Percentiles rank a stretch among this genome's conserved stretches.
Conservation (phyloP, 805 yeast genomes). For the Cyberlindnera xishuangbannaensis region DNA sequence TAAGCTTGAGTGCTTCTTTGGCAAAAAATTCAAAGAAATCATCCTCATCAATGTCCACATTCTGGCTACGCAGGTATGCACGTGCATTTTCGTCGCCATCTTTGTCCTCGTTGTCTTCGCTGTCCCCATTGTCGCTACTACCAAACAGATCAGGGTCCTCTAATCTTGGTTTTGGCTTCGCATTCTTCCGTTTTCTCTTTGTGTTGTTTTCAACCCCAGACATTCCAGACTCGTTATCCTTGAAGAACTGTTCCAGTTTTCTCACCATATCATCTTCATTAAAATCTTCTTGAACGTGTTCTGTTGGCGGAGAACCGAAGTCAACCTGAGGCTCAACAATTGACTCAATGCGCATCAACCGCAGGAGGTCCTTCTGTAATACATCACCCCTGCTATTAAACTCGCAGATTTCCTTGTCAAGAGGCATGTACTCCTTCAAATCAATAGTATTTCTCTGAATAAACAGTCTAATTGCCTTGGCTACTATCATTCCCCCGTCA, state of each 20-base stretch:
- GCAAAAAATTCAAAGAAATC: slow-evolving; percentile 64
- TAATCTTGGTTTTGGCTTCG: not conserved
- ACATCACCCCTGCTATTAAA: slow-evolving; percentile 17
- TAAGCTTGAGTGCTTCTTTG: slow-evolving; percentile 45
- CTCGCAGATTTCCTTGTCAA: slow-evolving; percentile 12
- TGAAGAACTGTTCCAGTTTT: slow-evolving; percentile 23
- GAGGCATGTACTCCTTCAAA: slow-evolving; percentile 1
- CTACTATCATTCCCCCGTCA: not conserved
- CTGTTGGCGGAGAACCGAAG: slow-evolving; percentile 7
- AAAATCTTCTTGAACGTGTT: too few relatives aligned
- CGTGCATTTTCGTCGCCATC: slow-evolving; percentile 24
- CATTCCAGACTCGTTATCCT: slow-evolving; percentile 22
- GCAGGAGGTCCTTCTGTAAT: slow-evolving; percentile 27
- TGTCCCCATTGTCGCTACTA: slow-evolving; percentile 9
- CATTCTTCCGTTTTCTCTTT: too few relatives aligned
- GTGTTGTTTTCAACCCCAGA: slow-evolving; percentile 18
- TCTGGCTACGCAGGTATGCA: slow-evolving; percentile 28
- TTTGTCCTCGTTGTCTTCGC: slow-evolving; percentile 4
- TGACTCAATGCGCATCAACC: slow-evolving; percentile 12
- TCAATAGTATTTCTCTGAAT: not conserved
- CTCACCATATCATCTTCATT: slow-evolving; percentile 22
- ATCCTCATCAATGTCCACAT: slow-evolving; percentile 52
- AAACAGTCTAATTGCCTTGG: too few relatives aligned
- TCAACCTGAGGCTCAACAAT: slow-evolving; percentile 12
- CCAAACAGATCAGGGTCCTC: too few relatives aligned